Evolutionary conservation across 2,329 filamentous ascomycete species (phyloP).

Genomic region (Hypoxylon sp.): DNA sequence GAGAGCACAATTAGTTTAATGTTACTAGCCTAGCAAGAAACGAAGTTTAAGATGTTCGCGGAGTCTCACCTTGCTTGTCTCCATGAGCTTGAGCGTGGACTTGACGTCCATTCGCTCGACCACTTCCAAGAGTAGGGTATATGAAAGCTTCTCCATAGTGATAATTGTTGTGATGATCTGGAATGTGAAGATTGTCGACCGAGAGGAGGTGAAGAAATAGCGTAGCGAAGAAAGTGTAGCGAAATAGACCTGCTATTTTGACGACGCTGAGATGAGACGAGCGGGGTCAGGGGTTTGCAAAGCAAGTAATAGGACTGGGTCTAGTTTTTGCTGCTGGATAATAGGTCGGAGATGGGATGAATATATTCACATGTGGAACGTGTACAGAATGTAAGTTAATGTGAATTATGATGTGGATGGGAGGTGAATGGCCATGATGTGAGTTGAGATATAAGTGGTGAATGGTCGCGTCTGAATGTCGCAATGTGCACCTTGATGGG

Average conservation of each 20-base stretch:
- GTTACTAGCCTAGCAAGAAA: no score
- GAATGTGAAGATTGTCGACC: background rate
- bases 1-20: slow-evolving; percentile 12
- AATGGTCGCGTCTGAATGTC: slow-evolving; percentile 4
- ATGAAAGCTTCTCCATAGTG: slow-evolving; percentile 30
- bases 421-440: slow-evolving; percentile 1
- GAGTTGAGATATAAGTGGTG: background rate
- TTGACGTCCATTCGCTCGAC: slow-evolving; percentile 47
- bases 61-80: slow-evolving; percentile 47
- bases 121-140: slow-evolving; percentile 46
- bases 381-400: background rate
- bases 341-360: background rate
- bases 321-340: background rate
- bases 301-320: background rate
- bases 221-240: background rate
- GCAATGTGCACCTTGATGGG: slow-evolving; percentile 36
- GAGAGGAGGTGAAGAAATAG: background rate
- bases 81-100: slow-evolving; percentile 41
- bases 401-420: background rate
- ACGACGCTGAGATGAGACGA: background rate
- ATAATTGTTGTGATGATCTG: background rate
- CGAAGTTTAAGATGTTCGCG: background rate
- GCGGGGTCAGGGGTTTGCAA: background rate
- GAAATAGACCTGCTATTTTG: background rate
- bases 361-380: background rate